These are phyloP conservation scores for Lotmaria passim DNA, from an alignment of 208 protist genomes.

Conservation along the genomic window DNA sequence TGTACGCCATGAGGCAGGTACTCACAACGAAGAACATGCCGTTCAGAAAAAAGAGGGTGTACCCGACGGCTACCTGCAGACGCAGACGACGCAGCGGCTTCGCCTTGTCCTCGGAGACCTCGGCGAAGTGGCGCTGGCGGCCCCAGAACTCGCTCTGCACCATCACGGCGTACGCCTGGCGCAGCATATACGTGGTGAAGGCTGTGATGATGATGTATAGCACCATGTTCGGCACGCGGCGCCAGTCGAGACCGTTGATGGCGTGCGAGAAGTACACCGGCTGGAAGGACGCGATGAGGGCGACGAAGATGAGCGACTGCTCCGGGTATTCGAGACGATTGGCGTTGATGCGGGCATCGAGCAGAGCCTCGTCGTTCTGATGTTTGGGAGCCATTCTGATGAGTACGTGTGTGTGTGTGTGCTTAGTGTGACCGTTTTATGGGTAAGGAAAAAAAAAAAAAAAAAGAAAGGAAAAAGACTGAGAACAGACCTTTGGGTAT, in stretches of 20 bases:
- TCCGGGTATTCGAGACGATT: conserved; percentile 87
- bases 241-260: conserved; percentile 81
- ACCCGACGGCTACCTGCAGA: conserved; percentile 81
- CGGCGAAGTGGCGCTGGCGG: conserved; percentile 86
- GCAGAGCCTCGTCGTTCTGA: conserved; percentile 67
- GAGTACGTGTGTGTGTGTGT: background rate
- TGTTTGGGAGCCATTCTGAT: conserved; percentile 20
- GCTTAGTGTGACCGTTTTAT: background rate
- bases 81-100: conserved; percentile 74
- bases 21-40: conserved; percentile 78
- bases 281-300: conserved; percentile 77
- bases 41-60: conserved; percentile 88
- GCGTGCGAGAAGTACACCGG: conserved; percentile 87
- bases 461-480: conserved; percentile 2
- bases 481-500: background rate
- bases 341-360: conserved; percentile 84
- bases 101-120: conserved; percentile 64
- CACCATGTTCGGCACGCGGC: conserved; percentile 45
- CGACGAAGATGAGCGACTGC: conserved; percentile 61
- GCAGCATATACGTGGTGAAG: conserved; percentile 77
- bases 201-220: conserved; percentile 65
- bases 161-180: conserved; percentile 88
- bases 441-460: background rate
- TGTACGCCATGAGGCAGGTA: conserved; percentile 79
- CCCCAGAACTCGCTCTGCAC: conserved; percentile 89